A percentile compares a stretch with the other conserved stretches of the same genome.
phyloP scores from a whole-genome alignment of 192 early-diverging fungal genomes.

The Coemansia sp. region DNA sequence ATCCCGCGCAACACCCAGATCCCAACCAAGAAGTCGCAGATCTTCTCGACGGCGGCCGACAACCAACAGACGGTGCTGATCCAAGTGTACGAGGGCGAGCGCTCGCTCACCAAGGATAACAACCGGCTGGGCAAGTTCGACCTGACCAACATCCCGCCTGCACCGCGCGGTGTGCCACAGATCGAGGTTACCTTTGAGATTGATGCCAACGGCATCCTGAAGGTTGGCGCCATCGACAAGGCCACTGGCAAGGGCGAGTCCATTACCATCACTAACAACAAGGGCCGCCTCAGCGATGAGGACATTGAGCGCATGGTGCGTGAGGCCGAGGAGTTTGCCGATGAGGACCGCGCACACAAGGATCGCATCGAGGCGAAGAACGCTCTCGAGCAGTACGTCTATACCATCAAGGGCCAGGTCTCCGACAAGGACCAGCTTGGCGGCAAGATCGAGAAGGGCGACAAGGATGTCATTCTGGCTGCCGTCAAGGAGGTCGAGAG shows the following conservation, averaged over 20 bases:
- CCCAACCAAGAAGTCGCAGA: slow-evolving; percentile 98
- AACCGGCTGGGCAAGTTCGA: slow-evolving; percentile 97
- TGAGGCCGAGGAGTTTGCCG: slow-evolving; percentile 93
- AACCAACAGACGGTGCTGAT: slow-evolving; percentile 97
- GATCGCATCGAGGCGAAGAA: slow-evolving; percentile 90
- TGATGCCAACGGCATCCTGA: slow-evolving; percentile 91
- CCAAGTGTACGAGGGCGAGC: slow-evolving; percentile 97
- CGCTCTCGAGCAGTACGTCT: slow-evolving; percentile 88
- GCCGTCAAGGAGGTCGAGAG: slow-evolving; percentile 75
- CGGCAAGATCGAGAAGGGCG: slow-evolving; percentile 80
- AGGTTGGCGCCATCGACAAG: slow-evolving; percentile 93
- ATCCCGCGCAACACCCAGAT: slow-evolving; percentile 92
- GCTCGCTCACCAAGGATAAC: slow-evolving; percentile 97
- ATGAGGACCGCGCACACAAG: slow-evolving; percentile 82
- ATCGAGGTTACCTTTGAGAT: slow-evolving; percentile 97
- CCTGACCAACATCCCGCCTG: slow-evolving; percentile 89
- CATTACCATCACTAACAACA: slow-evolving; percentile 97
- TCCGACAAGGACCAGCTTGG: slow-evolving; percentile 82
- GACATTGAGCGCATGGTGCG: slow-evolving; percentile 97
- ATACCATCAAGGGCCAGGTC: slow-evolving; percentile 86
- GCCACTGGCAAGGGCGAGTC: slow-evolving; percentile 95
- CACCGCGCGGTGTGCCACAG: slow-evolving; percentile 95
- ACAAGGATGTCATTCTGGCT: slow-evolving; percentile 85
- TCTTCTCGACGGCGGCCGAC: slow-evolving; percentile 96
- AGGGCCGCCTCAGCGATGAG: slow-evolving; percentile 90